Evolutionary conservation across 2,329 filamentous ascomycete species (phyloP).

Genomic region (Furcasterigmium furcatum): DNA sequence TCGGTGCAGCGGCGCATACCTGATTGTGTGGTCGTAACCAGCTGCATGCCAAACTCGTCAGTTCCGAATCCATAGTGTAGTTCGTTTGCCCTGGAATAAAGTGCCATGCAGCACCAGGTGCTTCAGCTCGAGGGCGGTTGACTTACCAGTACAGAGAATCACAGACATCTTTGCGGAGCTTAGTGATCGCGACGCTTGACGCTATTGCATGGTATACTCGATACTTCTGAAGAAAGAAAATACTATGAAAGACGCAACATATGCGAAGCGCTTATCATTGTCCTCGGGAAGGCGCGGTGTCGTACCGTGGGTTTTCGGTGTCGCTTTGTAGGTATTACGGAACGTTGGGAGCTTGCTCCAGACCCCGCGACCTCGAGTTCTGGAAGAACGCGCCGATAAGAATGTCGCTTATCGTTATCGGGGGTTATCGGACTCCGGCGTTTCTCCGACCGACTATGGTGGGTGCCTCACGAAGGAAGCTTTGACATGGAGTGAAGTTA

Average conservation of each 20-base stretch:
- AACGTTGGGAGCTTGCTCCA: no score
- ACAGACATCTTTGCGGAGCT: slow-evolving; percentile 53
- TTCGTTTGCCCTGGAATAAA: no score
- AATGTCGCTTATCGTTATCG: not conserved
- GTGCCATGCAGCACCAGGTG: not conserved
- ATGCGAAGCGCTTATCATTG: no score
- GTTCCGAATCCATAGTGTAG: not conserved
- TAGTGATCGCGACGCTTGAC: slow-evolving; percentile 4
- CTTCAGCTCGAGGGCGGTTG: not conserved
- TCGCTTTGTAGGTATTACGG: no score
- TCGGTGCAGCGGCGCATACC: slow-evolving; percentile 31
- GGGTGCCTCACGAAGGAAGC: no score
- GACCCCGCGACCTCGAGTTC: not conserved
- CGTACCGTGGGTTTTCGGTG: not conserved
- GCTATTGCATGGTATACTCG: slow-evolving; percentile 11
- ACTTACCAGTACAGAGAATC: slow-evolving; percentile 58
- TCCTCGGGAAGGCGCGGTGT: no score
- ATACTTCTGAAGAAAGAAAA: not conserved
- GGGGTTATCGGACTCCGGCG: not conserved
- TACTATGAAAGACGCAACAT: no score
- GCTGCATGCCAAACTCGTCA: slow-evolving; percentile 21
- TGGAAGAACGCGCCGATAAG: not conserved
- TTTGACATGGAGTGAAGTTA: no score
- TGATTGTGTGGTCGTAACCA: slow-evolving; percentile 62
- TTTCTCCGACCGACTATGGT: not conserved